Base-by-base conservation (phyloP, 2,329 filamentous ascomycete species). In the Exophiala sp. region DNA sequence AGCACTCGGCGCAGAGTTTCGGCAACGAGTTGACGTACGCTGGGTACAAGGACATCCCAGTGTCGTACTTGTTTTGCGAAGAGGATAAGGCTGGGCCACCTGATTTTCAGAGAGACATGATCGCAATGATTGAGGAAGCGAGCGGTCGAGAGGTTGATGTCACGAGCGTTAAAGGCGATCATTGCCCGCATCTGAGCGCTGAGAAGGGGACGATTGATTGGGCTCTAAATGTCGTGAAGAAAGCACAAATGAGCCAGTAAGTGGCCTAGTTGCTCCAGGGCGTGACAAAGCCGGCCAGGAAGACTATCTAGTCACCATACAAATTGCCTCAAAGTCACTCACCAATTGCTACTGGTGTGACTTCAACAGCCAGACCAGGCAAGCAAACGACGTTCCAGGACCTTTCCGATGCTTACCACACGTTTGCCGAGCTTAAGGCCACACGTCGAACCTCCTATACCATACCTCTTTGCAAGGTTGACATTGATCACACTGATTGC, bases 11-110 rank as follows among this genome's bases (percentile, higher is more conserved):
- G 7, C 42, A 58, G 12, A 66, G 63, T 39, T 72, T 72, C 51
- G 54, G 46, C 1, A 60, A 63, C 7, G 52, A 56, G 38, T 41
- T 71, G 20, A 68, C 65, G 3, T 63, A 71, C 52, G 38, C 63
- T 4, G 69, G 65, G 0, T 71, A 70, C 57, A 67, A 66, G 52
- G 60, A 70, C 39, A 56, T 71, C 2, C 66, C 68, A 0, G 65
- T 68, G 1, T 70, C 67, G 9, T 73, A 67, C 54, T 61, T 72
- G 11, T 36, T 71, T 33, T 66, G 65, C 34, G 61, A 64, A 36
- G 60, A 68, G 5, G 70, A 72, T 49, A 39, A 38, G 18, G 60
- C 62, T n/a, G 51, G 72, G 8, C 47, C 60, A 2, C 64, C 67
- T 2, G 44, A 61, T 7, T 46, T 63, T 32, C 69, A 71, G 52